Conservation (phyloP, 2,329 filamentous ascomycete genomes). For the Pseudogymnoascus sp. region DNA sequence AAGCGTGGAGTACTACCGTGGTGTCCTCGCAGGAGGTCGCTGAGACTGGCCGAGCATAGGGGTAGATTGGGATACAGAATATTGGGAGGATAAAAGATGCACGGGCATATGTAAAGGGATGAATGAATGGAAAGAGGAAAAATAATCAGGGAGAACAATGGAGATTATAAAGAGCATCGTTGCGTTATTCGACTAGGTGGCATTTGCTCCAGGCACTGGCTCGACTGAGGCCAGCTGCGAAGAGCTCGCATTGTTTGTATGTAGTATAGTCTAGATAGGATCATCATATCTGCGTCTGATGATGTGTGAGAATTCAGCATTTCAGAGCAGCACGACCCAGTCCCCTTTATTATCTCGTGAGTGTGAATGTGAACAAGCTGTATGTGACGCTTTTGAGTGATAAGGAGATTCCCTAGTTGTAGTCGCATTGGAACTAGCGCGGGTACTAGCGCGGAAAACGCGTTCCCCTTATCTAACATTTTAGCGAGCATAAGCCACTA, state of each 20-base stretch:
- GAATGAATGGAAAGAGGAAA: conserved; percentile 2
- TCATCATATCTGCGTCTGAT: conserved; percentile 1
- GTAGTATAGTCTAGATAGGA: conserved; percentile 9
- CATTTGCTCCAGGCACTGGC: not conserved
- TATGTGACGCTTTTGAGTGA: not conserved
- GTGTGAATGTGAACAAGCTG: not conserved
- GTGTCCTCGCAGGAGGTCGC: conserved; percentile 21
- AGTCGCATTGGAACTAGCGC: not conserved
- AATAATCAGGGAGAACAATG: not conserved
- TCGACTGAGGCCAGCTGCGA: not conserved
- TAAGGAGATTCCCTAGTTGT: not conserved
- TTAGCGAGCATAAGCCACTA: not conserved
- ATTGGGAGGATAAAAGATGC: conserved; percentile 6
- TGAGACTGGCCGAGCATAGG: not conserved
- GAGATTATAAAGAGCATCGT: conserved; percentile 6
- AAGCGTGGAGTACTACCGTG: conserved; percentile 56
- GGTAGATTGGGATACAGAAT: conserved; percentile 1
- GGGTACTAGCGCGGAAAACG: not conserved
- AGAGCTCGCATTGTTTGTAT: conserved; percentile 1
- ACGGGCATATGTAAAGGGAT: conserved; percentile 7
- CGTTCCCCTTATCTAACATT: not conserved
- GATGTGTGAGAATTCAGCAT: conserved; percentile 1
- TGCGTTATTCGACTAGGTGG: conserved; percentile 1
- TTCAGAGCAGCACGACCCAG: not conserved
- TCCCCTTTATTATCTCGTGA: too few relatives aligned